Conservation (phyloP, 176 grass and related monocot genomes). For the Carex scoparia region DNA sequence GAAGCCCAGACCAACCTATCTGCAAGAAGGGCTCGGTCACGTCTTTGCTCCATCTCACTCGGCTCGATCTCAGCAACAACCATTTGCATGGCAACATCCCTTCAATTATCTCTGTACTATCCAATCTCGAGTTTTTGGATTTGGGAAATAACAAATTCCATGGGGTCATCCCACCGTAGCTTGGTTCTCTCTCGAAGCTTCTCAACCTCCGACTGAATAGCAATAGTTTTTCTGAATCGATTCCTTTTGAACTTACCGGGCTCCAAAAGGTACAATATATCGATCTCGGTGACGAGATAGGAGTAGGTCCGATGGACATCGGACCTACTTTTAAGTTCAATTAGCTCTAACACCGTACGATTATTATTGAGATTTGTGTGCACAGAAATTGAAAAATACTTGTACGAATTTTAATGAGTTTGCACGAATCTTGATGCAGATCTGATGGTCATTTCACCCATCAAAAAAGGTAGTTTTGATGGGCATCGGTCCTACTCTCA, state of each 20-base stretch:
- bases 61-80: slow-evolving; percentile 61
- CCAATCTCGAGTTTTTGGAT: slow-evolving; percentile 37
- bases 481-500: no score
- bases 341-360: no score
- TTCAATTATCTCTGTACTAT: slow-evolving; percentile 30
- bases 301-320: no score
- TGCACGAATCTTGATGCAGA: no score
- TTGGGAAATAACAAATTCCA: slow-evolving; percentile 44
- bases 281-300: slow-evolving; percentile 19
- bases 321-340: no score
- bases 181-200: slow-evolving; percentile 48
- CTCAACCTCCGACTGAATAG: slow-evolving; percentile 54
- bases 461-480: no score
- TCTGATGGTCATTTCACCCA: no score
- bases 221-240: slow-evolving; percentile 46
- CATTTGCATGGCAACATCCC: slow-evolving; percentile 42
- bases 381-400: no score
- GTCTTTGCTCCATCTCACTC: slow-evolving; percentile 8
- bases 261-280: slow-evolving; percentile 42
- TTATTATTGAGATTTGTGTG: no score
- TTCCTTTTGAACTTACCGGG: slow-evolving; percentile 44
- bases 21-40: no score
- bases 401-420: no score
- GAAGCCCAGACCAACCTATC: no score
- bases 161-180: slow-evolving; percentile 49